phyloP scores from a whole-genome alignment of 306 rosid genomes.

The Cucumis sativus region DNA sequence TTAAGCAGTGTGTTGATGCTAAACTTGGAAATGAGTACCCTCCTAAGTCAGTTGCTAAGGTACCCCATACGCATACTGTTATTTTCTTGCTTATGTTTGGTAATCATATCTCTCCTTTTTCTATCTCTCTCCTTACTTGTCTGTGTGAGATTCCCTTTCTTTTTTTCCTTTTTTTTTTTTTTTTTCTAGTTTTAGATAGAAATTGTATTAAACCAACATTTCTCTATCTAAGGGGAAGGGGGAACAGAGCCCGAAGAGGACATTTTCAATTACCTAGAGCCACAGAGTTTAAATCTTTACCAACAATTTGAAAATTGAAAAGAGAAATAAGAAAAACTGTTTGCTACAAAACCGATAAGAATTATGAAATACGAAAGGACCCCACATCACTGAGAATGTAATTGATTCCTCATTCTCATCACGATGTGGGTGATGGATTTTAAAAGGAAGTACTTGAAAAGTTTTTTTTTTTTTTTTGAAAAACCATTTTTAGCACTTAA shows the following conservation, averaged over 20 bases:
- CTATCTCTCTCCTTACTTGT: not conserved
- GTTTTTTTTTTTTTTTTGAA: no score
- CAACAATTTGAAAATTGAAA: not conserved
- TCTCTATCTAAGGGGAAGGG: not conserved
- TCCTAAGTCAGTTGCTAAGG: conserved; percentile 10
- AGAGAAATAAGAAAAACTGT: not conserved
- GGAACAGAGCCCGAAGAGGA: not conserved
- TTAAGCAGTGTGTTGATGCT: conserved; percentile 63
- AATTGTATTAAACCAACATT: not conserved
- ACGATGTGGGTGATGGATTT: no score
- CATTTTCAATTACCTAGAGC: not conserved
- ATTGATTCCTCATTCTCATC: not conserved
- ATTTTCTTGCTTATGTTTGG: not conserved
- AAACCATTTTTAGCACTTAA: no score
- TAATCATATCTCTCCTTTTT: not conserved
- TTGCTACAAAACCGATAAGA: not conserved
- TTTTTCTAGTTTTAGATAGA: not conserved
- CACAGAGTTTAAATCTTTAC: not conserved
- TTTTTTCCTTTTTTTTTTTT: not conserved
- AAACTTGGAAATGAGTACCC: not conserved
- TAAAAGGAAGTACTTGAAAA: no score
- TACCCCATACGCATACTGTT: not conserved
- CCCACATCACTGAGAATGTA: not conserved
- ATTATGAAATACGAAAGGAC: not conserved
- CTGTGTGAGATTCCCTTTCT: not conserved